These are phyloP conservation scores for Pseudocercospora macadamiae DNA, from an alignment of 2,329 filamentous ascomycete genomes.

Conservation along the genomic window DNA sequence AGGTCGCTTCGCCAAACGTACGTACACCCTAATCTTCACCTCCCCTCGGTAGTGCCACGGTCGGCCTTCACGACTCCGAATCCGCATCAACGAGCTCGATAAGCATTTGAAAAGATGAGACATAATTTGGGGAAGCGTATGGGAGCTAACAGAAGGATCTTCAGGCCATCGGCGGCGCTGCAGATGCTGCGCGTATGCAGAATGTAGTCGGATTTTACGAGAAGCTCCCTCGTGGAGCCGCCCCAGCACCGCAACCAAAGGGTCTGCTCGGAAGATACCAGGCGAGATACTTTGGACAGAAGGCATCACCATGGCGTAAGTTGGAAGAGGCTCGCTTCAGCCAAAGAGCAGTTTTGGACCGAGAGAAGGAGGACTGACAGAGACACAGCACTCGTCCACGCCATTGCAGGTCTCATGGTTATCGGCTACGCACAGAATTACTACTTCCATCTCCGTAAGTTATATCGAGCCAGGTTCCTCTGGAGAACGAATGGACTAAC, in stretches of 20 bases:
- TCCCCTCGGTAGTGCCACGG: conserved; percentile 12
- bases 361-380: conserved; percentile 10
- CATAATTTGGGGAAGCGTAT: neutral
- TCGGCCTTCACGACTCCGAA: conserved; percentile 1
- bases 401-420: conserved; percentile 74
- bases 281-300: conserved; percentile 88
- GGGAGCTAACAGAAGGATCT: conserved; percentile 30
- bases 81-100: neutral
- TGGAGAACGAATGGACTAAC: neutral
- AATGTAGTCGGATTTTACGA: conserved; percentile 98
- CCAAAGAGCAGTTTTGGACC: neutral
- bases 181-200: conserved; percentile 97
- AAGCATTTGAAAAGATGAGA: too few relatives aligned
- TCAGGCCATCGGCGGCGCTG: conserved; percentile 90
- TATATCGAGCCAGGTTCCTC: too few relatives aligned
- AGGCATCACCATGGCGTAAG: conserved; percentile 85
- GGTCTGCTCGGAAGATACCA: conserved; percentile 89
- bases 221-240: conserved; percentile 90
- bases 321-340: conserved; percentile 31
- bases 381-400: conserved; percentile 78
- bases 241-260: conserved; percentile 78
- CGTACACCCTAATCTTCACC: conserved; percentile 42
- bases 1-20: conserved; percentile 87
- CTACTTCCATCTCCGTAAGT: conserved; percentile 99
- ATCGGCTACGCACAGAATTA: conserved; percentile 97